Percentiles rank a stretch among this genome's conserved stretches.
phyloP scores from a whole-genome alignment of 176 grass and related monocot genomes.

The Cenchrus americanus region DNA sequence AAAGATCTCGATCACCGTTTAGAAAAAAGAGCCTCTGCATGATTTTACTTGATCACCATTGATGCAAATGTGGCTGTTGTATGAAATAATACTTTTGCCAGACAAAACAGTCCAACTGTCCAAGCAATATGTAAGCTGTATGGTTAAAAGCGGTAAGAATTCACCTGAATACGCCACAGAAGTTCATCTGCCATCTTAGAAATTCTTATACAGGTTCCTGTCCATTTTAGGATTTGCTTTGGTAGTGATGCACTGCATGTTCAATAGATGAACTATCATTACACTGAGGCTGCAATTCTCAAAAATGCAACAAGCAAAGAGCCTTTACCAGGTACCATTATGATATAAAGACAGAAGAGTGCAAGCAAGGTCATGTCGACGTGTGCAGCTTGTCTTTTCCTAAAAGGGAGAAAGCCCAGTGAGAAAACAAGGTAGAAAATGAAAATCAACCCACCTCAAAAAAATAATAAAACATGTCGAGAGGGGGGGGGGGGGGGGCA shows the following conservation, averaged over 20 bases:
- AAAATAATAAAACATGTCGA: background rate
- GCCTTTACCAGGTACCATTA: slow-evolving; percentile 69
- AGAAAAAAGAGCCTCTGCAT: slow-evolving; percentile 96
- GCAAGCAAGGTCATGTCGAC: slow-evolving; percentile 68
- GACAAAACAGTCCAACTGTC: slow-evolving; percentile 30
- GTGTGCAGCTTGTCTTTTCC: slow-evolving; percentile 54
- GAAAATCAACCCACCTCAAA: slow-evolving; percentile 7
- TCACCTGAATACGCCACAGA: slow-evolving; percentile 87
- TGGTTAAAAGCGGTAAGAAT: slow-evolving; percentile 17
- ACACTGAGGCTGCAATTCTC: slow-evolving; percentile 19
- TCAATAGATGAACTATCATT: slow-evolving; percentile 38
- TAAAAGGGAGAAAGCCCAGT: slow-evolving; percentile 44
- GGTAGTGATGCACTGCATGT: slow-evolving; percentile 63
- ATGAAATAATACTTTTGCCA: slow-evolving; percentile 40
- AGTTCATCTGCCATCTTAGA: slow-evolving; percentile 67
- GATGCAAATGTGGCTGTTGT: slow-evolving; percentile 22
- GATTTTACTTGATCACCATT: slow-evolving; percentile 33
- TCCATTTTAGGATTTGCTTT: slow-evolving; percentile 59
- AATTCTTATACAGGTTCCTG: slow-evolving; percentile 73
- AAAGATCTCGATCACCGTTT: slow-evolving; percentile 92
- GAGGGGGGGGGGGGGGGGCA: no score
- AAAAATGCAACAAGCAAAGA: slow-evolving; percentile 47
- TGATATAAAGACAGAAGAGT: slow-evolving; percentile 58
- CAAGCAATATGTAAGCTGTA: slow-evolving; percentile 31
- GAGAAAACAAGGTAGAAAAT: slow-evolving; percentile 24